Evolutionary conservation across 2,329 filamentous ascomycete species (phyloP).

Genomic region (Elsinoe ampelina): DNA sequence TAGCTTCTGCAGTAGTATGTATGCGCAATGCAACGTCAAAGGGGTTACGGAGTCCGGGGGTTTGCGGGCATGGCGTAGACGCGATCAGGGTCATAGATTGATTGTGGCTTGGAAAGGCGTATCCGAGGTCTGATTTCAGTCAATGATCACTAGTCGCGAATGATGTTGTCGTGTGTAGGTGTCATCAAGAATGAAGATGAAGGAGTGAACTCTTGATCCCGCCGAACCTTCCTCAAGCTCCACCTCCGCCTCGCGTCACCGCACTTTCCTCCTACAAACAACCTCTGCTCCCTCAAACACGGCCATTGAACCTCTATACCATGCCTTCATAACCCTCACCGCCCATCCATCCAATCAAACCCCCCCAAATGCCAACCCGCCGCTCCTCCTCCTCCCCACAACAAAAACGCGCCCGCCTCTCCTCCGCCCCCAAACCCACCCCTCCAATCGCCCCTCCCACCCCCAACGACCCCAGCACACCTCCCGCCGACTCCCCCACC

Average conservation of each 20-base stretch:
- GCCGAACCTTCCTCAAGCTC: not conserved
- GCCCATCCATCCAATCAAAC: not conserved
- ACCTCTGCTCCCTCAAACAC: not conserved
- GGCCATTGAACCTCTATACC: not conserved
- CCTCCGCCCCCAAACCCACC: not conserved
- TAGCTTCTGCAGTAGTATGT: not conserved
- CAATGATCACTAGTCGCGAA: not conserved
- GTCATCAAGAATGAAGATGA: not conserved
- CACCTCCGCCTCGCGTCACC: not conserved
- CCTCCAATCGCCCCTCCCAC: not conserved
- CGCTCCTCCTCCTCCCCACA: not conserved
- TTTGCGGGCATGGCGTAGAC: too few relatives aligned
- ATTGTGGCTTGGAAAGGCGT: too few relatives aligned
- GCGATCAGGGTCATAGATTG: too few relatives aligned
- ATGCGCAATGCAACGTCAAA: not conserved
- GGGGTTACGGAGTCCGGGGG: not conserved
- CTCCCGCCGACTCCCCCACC: constrained; percentile 1
- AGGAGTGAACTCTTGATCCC: not conserved
- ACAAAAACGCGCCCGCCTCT: constrained; percentile 2
- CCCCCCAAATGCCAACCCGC: not conserved
- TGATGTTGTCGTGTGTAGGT: not conserved
- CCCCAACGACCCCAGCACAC: not conserved
- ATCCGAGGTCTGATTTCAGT: too few relatives aligned
- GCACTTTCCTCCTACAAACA: not conserved
- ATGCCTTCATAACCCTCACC: not conserved